These are phyloP conservation scores for Cryphonectria carpinicola DNA, from an alignment of 2,329 filamentous ascomycete genomes.

Conservation along the genomic window DNA sequence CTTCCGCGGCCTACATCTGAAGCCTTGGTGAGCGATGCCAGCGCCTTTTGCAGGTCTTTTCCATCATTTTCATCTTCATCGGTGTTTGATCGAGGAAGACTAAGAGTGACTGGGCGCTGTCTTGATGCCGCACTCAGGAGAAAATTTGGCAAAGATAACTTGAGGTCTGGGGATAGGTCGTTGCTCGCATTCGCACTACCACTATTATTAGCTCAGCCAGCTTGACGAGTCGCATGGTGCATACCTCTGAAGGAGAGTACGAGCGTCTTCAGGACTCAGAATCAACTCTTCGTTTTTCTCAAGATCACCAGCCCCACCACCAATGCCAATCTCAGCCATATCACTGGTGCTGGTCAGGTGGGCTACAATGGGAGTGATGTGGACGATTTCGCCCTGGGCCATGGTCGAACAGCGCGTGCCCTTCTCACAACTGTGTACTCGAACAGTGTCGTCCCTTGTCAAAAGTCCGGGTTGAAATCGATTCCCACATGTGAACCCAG, in stretches of 20 bases:
- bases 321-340: constrained; percentile 74
- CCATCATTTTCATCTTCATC: constrained; percentile 32
- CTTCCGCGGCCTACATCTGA: constrained; percentile 12
- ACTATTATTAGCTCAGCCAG: not conserved
- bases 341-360: constrained; percentile 63
- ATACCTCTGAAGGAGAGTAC: constrained; percentile 44
- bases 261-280: constrained; percentile 56
- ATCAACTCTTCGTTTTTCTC: constrained; percentile 68
- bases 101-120: constrained; percentile 12
- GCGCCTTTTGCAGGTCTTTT: constrained; percentile 13
- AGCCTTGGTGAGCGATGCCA: constrained; percentile 19
- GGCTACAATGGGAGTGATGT: constrained; percentile 78
- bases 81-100: constrained; percentile 28
- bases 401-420: constrained; percentile 63
- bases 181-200: constrained; percentile 12
- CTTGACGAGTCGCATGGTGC: not conserved
- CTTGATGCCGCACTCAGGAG: constrained; percentile 11
- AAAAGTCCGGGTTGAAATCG: constrained; percentile 70
- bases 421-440: constrained; percentile 86
- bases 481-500: constrained; percentile 78
- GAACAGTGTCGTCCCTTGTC: constrained; percentile 62
- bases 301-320: constrained; percentile 78
- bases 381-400: constrained; percentile 57
- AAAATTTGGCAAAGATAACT: constrained; percentile 23
- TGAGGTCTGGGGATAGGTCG: constrained; percentile 28